Percentiles rank a stretch among this genome's conserved stretches.
Evolutionary conservation across 495 filamentous ascomycete species (phyloP).

Genomic region (Penicillium nucicola): DNA sequence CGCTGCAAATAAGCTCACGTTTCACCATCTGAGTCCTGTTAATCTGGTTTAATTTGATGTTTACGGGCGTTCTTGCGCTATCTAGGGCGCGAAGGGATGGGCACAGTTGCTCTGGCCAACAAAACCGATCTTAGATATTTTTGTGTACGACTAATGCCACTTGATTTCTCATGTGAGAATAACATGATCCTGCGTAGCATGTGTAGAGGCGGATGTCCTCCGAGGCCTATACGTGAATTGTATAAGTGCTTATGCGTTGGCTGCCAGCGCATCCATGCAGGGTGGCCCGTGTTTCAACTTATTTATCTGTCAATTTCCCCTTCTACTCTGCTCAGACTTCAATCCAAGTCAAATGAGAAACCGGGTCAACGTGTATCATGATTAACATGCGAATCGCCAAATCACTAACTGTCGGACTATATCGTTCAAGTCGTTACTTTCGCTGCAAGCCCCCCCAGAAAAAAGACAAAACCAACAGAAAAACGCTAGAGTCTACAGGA

Average conservation of each 20-base stretch:
- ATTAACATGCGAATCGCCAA: background rate
- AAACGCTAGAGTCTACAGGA: slow-evolving; percentile 9
- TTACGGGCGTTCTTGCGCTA: slow-evolving; percentile 9
- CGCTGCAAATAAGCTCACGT: slow-evolving; percentile 47
- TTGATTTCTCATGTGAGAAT: slow-evolving; percentile 1
- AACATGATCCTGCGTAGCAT: background rate
- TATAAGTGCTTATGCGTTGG: slow-evolving; percentile 1
- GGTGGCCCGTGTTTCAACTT: slow-evolving; percentile 8
- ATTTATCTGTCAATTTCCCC: background rate
- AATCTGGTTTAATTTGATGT: slow-evolving; percentile 1
- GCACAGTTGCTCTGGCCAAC: slow-evolving; percentile 5
- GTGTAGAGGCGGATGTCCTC: too few relatives aligned
- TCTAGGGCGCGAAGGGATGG: slow-evolving; percentile 4
- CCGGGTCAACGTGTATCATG: background rate
- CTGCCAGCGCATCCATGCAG: slow-evolving; percentile 5
- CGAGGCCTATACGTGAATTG: background rate
- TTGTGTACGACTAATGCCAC: slow-evolving; percentile 15
- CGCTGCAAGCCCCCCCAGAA: slow-evolving; percentile 5
- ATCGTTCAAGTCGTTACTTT: slow-evolving; percentile 4
- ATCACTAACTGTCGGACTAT: background rate
- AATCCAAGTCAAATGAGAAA: background rate
- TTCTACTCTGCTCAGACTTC: background rate
- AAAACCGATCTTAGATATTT: slow-evolving; percentile 12
- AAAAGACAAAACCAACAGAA: background rate
- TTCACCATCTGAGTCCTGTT: background rate